phyloP scores from a whole-genome alignment of 805 yeast species.

The Suhomyces faveliae region DNA sequence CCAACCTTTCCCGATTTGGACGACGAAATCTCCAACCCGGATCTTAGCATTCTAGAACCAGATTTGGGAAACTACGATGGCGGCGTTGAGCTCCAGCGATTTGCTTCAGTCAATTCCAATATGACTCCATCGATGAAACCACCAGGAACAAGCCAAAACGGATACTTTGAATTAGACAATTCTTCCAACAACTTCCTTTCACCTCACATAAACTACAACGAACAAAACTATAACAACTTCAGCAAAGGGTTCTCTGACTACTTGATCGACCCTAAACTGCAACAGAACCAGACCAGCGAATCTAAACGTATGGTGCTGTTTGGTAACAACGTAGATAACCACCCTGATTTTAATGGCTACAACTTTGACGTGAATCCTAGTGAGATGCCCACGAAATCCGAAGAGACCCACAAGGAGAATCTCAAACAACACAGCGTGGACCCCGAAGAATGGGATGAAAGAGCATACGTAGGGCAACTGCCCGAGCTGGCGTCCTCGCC shows the following conservation, averaged over 20 bases:
- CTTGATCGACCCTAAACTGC: neutral
- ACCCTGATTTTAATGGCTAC: conserved; percentile 20
- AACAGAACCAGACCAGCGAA: neutral
- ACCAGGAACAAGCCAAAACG: conserved; percentile 20
- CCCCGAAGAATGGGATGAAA: neutral
- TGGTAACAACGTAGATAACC: conserved; percentile 4
- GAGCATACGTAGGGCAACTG: neutral
- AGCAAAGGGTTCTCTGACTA: conserved; percentile 6
- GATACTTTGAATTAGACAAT: conserved; percentile 14
- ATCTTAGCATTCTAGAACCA: conserved; percentile 14
- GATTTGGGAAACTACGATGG: conserved; percentile 13
- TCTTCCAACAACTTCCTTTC: conserved; percentile 2
- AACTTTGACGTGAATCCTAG: conserved; percentile 18
- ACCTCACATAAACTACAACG: conserved; percentile 9
- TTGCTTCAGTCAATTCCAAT: conserved; percentile 12
- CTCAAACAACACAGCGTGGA: neutral
- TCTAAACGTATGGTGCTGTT: neutral
- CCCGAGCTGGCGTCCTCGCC: neutral
- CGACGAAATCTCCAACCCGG: conserved; percentile 9
- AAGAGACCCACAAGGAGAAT: neutral
- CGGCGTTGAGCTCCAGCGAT: conserved; percentile 9
- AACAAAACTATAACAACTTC: conserved; percentile 6
- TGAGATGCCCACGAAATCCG: neutral
- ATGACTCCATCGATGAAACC: conserved; percentile 36
- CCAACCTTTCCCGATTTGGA: conserved; percentile 13